Evolutionary conservation across 202 grass and related monocot genomes (phyloP), one percentile per base, ranked within the genome.

Genomic region (Elaeis oleifera): DNA sequence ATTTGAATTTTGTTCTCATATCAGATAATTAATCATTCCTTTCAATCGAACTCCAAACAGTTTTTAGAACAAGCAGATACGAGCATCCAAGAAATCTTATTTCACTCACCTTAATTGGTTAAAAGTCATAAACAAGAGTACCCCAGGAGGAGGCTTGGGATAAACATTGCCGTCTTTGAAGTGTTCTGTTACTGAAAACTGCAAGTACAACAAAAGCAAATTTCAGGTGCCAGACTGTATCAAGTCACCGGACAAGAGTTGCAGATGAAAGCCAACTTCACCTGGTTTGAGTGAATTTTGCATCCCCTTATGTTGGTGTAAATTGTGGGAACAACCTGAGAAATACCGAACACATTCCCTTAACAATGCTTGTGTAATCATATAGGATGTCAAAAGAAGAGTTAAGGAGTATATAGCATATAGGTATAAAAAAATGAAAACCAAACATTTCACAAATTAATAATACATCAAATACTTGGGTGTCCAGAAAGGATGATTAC

Each of bases 101-200:
- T 53, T 53, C 68, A 57, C 63, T 74, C 26, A 96, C 92, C 94
- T 97, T 86, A 62, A 97, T 97, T 32, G 94, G 94, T 29, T 88
- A 97, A 78, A 97, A 92, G 69, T 97, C 94, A 13, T 97, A 97
- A 75, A 89, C 75, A 97, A 97, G 75, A 89, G 86, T 67, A 92
- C 88, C 69, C 94, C 94, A 49, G 77, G 55, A 74, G 77, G 72
- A 22, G 84, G 84, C 78, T 69, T 86, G 18, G 94, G 82, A 58
- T 86, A 83, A 24, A 83, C 82, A 23, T 84, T 58, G 60, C 82
- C 79, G 78, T 97, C 94, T 80, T 79, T 89, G 22, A 92, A 97
- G 70, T 97, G 88, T 59, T 97, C 88, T 0, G 94, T 97, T 49
- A 97, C 94, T 49, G 94, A 92, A 53, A 97, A 97, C 94, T 97